phyloP scores from a whole-genome alignment of 345 rosid species.

The Eucalyptus viminalis region DNA sequence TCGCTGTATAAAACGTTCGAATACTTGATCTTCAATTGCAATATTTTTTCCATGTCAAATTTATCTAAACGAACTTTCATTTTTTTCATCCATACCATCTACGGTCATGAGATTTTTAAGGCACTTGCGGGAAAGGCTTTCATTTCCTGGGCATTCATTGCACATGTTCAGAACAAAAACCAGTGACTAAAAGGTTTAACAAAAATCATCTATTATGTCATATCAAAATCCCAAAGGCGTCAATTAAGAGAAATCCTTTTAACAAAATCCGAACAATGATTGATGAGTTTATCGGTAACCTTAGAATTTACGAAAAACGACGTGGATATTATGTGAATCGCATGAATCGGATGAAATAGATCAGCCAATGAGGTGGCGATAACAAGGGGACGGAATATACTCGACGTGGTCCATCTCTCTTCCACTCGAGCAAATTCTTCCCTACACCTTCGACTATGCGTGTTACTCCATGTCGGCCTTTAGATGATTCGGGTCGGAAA shows the following conservation, averaged over 20 bases:
- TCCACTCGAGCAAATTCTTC: slow-evolving; percentile 20
- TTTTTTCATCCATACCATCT: background rate
- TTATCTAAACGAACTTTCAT: background rate
- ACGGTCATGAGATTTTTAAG: background rate
- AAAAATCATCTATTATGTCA: background rate
- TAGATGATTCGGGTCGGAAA: fast-evolving
- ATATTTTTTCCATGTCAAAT: background rate
- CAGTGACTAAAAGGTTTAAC: background rate
- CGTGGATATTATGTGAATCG: background rate
- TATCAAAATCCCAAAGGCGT: background rate
- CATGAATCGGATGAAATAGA: background rate
- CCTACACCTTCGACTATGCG: background rate
- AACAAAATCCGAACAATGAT: background rate
- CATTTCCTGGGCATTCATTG: background rate
- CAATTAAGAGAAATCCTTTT: background rate
- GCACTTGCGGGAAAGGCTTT: background rate
- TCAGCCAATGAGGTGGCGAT: background rate
- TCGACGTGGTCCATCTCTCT: slow-evolving; percentile 26
- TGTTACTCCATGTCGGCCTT: background rate
- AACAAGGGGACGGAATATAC: slow-evolving; percentile 8
- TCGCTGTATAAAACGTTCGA: background rate
- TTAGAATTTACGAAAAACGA: background rate
- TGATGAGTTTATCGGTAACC: background rate
- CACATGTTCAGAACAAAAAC: background rate
- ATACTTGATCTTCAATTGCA: background rate